These are phyloP conservation scores for Beauveria caledonica DNA, from an alignment of 2,329 filamentous ascomycete genomes.

Conservation along the genomic window DNA sequence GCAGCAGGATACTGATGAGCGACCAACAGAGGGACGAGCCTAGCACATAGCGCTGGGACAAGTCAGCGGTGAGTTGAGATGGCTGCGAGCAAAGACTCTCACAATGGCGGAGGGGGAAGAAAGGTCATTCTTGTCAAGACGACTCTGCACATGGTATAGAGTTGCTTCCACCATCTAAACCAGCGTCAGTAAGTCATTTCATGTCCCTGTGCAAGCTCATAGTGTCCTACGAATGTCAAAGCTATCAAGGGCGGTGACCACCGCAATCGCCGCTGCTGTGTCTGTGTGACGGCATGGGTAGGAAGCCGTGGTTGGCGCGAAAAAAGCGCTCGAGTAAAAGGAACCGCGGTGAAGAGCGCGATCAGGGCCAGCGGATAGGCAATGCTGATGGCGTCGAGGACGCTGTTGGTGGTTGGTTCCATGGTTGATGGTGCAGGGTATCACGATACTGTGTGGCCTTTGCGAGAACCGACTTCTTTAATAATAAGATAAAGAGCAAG, in stretches of 20 bases:
- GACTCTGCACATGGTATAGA: background rate
- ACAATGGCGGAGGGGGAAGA: background rate
- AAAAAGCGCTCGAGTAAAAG: background rate
- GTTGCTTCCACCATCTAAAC: background rate
- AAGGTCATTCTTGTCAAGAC: background rate
- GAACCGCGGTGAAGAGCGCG: background rate
- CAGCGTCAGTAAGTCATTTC: background rate
- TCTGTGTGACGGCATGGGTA: background rate
- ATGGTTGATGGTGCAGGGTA: background rate
- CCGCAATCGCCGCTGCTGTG: background rate
- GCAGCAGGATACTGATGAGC: background rate
- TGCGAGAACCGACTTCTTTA: too few relatives aligned
- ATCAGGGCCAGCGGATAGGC: background rate
- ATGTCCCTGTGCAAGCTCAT: too few relatives aligned
- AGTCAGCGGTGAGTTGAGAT: background rate
- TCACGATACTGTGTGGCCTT: background rate
- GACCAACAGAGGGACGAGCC: slow-evolving; percentile 1
- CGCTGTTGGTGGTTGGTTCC: background rate
- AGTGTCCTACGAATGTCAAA: background rate
- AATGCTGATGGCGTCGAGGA: background rate
- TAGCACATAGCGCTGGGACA: background rate
- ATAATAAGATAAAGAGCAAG: too few relatives aligned
- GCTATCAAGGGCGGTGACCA: slow-evolving; percentile 1
- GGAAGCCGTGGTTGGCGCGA: background rate
- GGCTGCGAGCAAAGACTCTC: background rate